phyloP scores from a whole-genome alignment of 2,329 filamentous ascomycete genomes.

The Cladosporium sp. region DNA sequence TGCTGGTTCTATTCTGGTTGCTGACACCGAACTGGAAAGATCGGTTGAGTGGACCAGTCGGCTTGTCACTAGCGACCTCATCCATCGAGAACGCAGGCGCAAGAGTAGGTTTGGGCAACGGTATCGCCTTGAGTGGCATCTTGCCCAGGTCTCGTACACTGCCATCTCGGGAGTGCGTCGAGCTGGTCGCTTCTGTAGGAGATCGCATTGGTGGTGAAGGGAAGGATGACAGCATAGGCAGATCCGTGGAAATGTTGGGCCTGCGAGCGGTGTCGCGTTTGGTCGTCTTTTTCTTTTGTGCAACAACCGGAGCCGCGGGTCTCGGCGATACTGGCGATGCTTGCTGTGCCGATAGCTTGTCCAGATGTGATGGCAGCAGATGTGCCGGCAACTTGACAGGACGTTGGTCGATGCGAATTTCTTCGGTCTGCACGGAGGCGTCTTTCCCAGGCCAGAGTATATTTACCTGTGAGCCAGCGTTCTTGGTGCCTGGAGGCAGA shows the following conservation, averaged over 20 bases:
- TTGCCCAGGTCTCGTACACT: conserved; percentile 31
- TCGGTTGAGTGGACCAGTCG: conserved; percentile 37
- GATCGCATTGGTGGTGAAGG: conserved; percentile 34
- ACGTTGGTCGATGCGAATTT: conserved; percentile 80
- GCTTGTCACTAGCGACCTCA: conserved; percentile 20
- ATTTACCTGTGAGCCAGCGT: conserved; percentile 77
- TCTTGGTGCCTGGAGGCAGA: conserved; percentile 78
- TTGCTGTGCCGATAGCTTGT: conserved; percentile 22
- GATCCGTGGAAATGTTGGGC: conserved; percentile 29
- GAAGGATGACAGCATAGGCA: conserved; percentile 23
- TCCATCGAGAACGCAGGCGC: conserved; percentile 28
- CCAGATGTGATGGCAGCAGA: conserved; percentile 70
- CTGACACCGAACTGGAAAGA: conserved; percentile 39
- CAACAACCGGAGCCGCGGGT: background rate
- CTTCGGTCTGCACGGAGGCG: conserved; percentile 79
- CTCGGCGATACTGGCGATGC: conserved; percentile 21
- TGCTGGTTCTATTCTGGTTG: conserved; percentile 28
- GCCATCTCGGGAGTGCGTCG: conserved; percentile 29
- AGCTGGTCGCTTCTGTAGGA: conserved; percentile 26
- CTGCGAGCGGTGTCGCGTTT: conserved; percentile 21
- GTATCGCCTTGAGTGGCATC: conserved; percentile 37
- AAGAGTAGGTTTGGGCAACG: conserved; percentile 37
- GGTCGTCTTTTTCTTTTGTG: conserved; percentile 5
- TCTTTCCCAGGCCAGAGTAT: conserved; percentile 55
- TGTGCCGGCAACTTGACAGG: conserved; percentile 74